Conservation (phyloP, 2,329 filamentous ascomycete species). For the Geosmithia morbida region DNA sequence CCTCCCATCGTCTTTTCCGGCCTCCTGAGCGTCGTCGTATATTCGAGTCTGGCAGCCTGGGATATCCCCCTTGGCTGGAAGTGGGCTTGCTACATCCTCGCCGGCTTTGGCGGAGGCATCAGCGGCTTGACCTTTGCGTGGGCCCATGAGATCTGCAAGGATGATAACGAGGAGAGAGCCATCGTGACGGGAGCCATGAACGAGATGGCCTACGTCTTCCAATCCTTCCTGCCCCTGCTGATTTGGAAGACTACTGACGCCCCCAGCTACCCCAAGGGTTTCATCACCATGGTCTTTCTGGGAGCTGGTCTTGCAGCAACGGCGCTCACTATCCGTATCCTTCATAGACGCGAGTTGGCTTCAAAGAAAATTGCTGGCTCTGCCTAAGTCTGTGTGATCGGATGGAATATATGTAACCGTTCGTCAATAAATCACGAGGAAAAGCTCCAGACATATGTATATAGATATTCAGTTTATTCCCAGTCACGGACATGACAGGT, state of each 20-base stretch:
- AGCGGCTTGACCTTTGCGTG: slow-evolving; percentile 31
- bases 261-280: slow-evolving; percentile 46
- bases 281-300: slow-evolving; percentile 36
- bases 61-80: slow-evolving; percentile 37
- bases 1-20: slow-evolving; percentile 46
- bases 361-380: background rate
- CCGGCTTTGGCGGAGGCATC: slow-evolving; percentile 33
- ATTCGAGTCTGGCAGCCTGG: slow-evolving; percentile 26
- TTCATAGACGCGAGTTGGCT: slow-evolving; percentile 27
- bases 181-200: slow-evolving; percentile 55
- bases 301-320: slow-evolving; percentile 32
- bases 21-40: slow-evolving; percentile 23
- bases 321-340: slow-evolving; percentile 28
- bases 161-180: slow-evolving; percentile 48
- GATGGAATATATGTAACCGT: background rate
- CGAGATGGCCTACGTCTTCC: slow-evolving; percentile 53
- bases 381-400: background rate
- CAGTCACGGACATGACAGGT: too few relatives aligned
- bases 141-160: slow-evolving; percentile 34
- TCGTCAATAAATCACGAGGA: background rate
- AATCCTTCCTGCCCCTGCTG: slow-evolving; percentile 53
- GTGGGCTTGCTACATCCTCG: slow-evolving; percentile 47
- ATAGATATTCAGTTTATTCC: too few relatives aligned
- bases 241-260: slow-evolving; percentile 52
- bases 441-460: background rate